Base-by-base conservation (phyloP, 2,329 filamentous ascomycete species). In the Cordyceps sp. region DNA sequence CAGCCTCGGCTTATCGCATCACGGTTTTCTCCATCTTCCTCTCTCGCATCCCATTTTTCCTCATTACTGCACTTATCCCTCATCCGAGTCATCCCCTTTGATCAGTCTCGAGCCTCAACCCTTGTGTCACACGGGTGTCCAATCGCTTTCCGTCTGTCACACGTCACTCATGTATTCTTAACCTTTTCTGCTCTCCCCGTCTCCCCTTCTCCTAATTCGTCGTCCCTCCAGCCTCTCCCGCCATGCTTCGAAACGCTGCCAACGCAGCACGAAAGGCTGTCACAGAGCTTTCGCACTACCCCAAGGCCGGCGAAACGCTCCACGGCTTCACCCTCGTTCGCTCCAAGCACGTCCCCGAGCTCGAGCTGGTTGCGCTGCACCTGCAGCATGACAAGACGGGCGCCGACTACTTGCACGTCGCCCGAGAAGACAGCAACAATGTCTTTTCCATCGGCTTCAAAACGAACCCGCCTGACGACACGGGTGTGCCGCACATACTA, bases 371-470 rank as follows among this genome's bases (percentile, higher is more conserved):
- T 2, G 90, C 90, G 5, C 58, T 96, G 33, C 82, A 92, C 40
- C 69, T 98, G 39, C 77, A 82, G 47, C 90, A 98, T 52, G 82
- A 96, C 59, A 86, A 86, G 62, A 98, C 90, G 0, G 84, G 86
- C 37, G 90, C 90, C 40, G 84, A 98, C 43, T 94, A 96, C 51
- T 67, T 98, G 29, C 90, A 98, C 58, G 79, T 98, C 45, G 88
- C 86, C 13, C 70, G 88, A 44, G 85, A 96, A 36, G 90, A 98
- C 51, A 80, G 78, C 62, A 98, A 98, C 62, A 98, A 98, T 81
- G 90, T 96, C 51, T 98, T 98, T 59, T 92, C 86, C 24, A 92
- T 98, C 48, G 90, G 86, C 32, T 98, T 98, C 73, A 94, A 94
- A 70, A 98, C 90, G 17, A 96, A 96, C 52, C 90, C 90, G 14